A percentile compares a stretch with the other conserved stretches of the same genome.
These are phyloP conservation scores for Calamus simplicifolius DNA, from an alignment of 176 grass and related monocot genomes.

Conservation along the genomic window DNA sequence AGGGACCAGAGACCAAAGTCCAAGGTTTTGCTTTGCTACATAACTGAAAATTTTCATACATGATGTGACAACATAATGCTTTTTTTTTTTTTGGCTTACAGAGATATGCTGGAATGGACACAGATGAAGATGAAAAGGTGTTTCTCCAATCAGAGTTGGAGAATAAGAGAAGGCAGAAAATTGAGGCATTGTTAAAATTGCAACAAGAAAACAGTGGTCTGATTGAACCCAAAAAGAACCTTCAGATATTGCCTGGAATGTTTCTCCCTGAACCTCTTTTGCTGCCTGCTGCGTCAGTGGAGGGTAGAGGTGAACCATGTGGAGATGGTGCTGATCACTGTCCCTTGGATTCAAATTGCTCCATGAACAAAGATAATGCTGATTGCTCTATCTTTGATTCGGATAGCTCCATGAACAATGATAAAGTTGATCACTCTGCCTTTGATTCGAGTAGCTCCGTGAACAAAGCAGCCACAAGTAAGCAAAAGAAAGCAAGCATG, in stretches of 20 bases:
- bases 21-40: too few species aligned
- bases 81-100: slow-evolving; percentile 21
- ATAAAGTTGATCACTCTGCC: slow-evolving; percentile 1
- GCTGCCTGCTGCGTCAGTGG: slow-evolving; percentile 3
- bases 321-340: slow-evolving; percentile 14
- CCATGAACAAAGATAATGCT: slow-evolving; percentile 10
- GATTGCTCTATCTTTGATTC: slow-evolving; percentile 16
- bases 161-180: slow-evolving; percentile 42
- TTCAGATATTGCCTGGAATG: slow-evolving; percentile 80
- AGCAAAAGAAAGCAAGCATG: slow-evolving; percentile 31
- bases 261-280: slow-evolving; percentile 40
- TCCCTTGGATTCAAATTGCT: slow-evolving; percentile 14
- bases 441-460: slow-evolving; percentile 10
- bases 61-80: too few species aligned
- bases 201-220: slow-evolving; percentile 78
- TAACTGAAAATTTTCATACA: too few species aligned
- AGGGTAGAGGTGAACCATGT: slow-evolving; percentile 13
- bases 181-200: slow-evolving; percentile 44
- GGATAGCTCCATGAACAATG: not conserved
- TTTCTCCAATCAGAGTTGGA: slow-evolving; percentile 59
- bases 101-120: slow-evolving; percentile 23
- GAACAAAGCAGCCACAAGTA: slow-evolving; percentile 27
- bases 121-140: slow-evolving; percentile 42
- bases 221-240: slow-evolving; percentile 73
- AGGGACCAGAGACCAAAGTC: too few species aligned